Evolutionary conservation across 305 asterid genomes (phyloP).

Genomic region (Plantago rigida): DNA sequence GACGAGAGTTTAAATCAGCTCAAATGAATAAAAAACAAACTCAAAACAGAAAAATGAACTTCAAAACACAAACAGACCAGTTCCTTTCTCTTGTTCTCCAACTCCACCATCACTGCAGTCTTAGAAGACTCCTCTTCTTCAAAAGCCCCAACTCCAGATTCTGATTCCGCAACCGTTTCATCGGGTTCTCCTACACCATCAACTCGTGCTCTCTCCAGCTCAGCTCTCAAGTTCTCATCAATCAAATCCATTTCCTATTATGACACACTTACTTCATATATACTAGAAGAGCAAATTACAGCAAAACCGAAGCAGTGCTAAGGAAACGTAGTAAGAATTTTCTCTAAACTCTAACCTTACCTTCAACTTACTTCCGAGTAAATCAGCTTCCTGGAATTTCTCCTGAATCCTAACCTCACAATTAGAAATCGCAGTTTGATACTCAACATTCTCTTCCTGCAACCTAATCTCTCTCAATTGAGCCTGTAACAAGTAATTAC

Average conservation of each 20-base stretch:
- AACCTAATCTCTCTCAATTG: conserved; percentile 64
- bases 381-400: conserved; percentile 58
- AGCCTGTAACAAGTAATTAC: conserved; percentile 35
- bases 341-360: conserved; percentile 85
- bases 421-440: conserved; percentile 53
- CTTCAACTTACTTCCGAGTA: conserved; percentile 61
- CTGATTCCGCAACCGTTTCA: conserved; percentile 31
- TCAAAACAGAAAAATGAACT: conserved; percentile 20
- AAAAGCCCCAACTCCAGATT: conserved; percentile 30
- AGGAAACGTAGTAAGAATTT: conserved; percentile 9
- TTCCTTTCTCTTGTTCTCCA: conserved; percentile 66
- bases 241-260: conserved; percentile 51
- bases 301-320: background rate
- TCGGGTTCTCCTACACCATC: conserved; percentile 35
- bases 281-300: background rate
- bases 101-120: conserved; percentile 39
- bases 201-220: conserved; percentile 43
- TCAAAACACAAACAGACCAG: conserved; percentile 40
- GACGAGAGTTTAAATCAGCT: conserved; percentile 20
- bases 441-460: conserved; percentile 78
- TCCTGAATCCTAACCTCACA: conserved; percentile 65
- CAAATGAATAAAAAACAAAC: conserved; percentile 11
- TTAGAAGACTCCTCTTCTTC: conserved; percentile 44
- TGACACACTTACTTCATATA: background rate
- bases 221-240: conserved; percentile 51